These are phyloP conservation scores for Leccinum subrobustum DNA, from an alignment of 1,284 basidiomycete species.

Conservation along the genomic window DNA sequence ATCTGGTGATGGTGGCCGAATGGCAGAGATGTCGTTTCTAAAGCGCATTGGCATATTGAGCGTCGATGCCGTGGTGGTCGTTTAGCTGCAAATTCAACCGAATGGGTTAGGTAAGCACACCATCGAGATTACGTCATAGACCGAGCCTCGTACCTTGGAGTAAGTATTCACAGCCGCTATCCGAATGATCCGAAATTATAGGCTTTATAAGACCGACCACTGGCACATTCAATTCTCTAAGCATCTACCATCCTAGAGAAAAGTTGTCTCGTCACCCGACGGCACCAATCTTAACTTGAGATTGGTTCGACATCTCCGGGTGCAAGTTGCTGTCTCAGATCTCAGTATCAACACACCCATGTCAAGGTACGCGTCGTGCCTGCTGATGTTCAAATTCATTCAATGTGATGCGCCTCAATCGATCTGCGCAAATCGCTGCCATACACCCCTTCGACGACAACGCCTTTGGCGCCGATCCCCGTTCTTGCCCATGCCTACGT, in stretches of 20 bases:
- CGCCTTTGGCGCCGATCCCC: background rate
- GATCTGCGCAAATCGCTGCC: background rate
- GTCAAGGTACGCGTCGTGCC: background rate
- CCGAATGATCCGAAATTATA: too few relatives aligned
- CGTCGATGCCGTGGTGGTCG: constrained; percentile 23
- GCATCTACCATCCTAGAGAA: background rate
- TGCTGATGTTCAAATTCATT: background rate
- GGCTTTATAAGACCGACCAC: background rate
- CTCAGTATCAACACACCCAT: background rate
- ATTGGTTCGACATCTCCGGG: background rate
- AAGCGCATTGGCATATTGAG: constrained; percentile 34
- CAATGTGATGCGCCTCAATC: background rate
- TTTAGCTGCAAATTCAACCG: constrained; percentile 14
- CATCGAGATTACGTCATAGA: constrained; percentile 14
- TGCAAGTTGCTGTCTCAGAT: too few relatives aligned
- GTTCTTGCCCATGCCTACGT: background rate
- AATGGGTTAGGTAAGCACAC: constrained; percentile 5
- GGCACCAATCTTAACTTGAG: too few relatives aligned
- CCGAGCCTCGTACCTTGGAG: background rate
- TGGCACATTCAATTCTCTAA: too few relatives aligned
- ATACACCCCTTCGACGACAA: background rate
- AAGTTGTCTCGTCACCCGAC: background rate
- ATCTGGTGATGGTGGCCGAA: constrained; percentile 18
- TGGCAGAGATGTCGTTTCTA: constrained; percentile 20
- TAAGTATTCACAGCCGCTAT: too few relatives aligned